Evolutionary conservation across 2,329 filamentous ascomycete genomes (phyloP).

Genomic region (Talaromyces pinophilus): DNA sequence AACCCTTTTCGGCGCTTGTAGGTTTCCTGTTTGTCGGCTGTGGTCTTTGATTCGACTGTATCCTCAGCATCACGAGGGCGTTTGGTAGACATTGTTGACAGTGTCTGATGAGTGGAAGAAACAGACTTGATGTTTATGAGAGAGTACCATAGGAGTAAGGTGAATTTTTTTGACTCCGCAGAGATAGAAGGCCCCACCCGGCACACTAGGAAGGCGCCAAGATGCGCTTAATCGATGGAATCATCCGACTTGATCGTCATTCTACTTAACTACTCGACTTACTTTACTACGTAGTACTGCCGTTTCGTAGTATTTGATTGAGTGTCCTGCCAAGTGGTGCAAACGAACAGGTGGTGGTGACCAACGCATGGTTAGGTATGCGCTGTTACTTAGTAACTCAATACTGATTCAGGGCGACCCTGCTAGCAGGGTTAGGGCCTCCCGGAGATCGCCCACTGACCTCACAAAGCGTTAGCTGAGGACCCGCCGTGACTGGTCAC

Average conservation of each 20-base stretch:
- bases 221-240: not conserved
- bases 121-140: not conserved
- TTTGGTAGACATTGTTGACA: slow-evolving; percentile 61
- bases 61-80: slow-evolving; percentile 53
- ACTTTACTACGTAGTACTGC: too few relatives aligned
- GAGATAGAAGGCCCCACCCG: not conserved
- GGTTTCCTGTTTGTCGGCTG: slow-evolving; percentile 47
- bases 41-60: slow-evolving; percentile 45
- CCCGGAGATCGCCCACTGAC: slow-evolving; percentile 10
- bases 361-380: not conserved
- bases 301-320: too few relatives aligned
- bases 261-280: too few relatives aligned
- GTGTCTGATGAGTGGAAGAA: not conserved
- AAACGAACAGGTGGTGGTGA: too few relatives aligned
- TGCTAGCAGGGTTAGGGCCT: not conserved
- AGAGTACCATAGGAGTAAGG: not conserved
- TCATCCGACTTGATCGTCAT: not conserved
- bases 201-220: slow-evolving; percentile 10
- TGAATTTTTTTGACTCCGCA: slow-evolving; percentile 16
- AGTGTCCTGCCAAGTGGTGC: too few relatives aligned
- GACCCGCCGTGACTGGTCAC: slow-evolving; percentile 6
- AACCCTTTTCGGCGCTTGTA: slow-evolving; percentile 69
- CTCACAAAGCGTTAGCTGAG: slow-evolving; percentile 5
- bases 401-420: too few relatives aligned
- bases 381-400: not conserved